phyloP scores from a whole-genome alignment of 164 flowering plant species.

The Dillenia suffruticosa region DNA sequence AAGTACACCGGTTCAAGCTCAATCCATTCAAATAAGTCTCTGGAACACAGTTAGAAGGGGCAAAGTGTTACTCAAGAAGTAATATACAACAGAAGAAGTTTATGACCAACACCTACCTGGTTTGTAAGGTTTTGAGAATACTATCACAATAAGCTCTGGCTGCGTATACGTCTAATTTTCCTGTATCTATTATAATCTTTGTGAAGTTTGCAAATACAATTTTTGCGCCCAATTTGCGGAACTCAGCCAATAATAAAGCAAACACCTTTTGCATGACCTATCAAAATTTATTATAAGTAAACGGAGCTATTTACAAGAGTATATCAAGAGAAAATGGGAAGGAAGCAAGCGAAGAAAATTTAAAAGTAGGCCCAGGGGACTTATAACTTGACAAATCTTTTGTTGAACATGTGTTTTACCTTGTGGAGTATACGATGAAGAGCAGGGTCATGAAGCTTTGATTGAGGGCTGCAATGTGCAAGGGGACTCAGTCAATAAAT shows the following conservation, averaged over 20 bases:
- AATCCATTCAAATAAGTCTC: slow-evolving; percentile 97
- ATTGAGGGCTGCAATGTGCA: slow-evolving; percentile 71
- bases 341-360: background rate
- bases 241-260: slow-evolving; percentile 83
- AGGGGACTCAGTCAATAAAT: slow-evolving; percentile 9
- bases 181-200: slow-evolving; percentile 87
- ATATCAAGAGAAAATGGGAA: slow-evolving; percentile 1
- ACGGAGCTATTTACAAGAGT: background rate
- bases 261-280: slow-evolving; percentile 97
- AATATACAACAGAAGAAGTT: slow-evolving; percentile 2
- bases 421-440: slow-evolving; percentile 87
- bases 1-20: slow-evolving; percentile 84
- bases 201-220: slow-evolving; percentile 88
- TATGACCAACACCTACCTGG: slow-evolving; percentile 45
- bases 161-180: slow-evolving; percentile 69
- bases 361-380: background rate
- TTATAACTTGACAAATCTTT: background rate
- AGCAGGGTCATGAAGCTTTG: slow-evolving; percentile 97
- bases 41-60: slow-evolving; percentile 18
- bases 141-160: slow-evolving; percentile 94
- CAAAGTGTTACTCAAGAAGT: background rate
- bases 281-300: slow-evolving; percentile 1
- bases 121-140: slow-evolving; percentile 70
- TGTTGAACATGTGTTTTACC: slow-evolving; percentile 35
- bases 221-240: slow-evolving; percentile 85